Conservation (phyloP, 805 yeast species). For the Ogataea zsoltii region DNA sequence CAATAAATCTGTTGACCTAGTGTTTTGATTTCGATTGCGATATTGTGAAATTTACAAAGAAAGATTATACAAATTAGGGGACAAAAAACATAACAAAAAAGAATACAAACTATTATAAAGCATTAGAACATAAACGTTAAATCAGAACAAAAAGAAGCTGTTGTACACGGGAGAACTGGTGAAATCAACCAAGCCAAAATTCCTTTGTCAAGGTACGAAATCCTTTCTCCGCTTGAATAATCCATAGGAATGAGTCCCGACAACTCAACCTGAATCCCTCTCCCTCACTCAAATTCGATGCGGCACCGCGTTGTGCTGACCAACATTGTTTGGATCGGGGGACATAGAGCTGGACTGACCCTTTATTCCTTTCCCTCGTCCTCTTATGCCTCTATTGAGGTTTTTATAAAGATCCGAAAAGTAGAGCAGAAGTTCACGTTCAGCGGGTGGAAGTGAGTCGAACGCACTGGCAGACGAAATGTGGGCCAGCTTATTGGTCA, state of each 20-base stretch:
- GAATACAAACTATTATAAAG: neutral
- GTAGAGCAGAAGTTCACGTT: constrained; percentile 69
- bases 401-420: constrained; percentile 83
- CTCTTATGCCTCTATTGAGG: constrained; percentile 87
- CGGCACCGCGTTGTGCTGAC: neutral
- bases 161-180: too few species aligned
- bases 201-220: too few species aligned
- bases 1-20: neutral
- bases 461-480: constrained; percentile 50
- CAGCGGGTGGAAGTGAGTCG: constrained; percentile 53
- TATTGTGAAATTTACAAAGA: neutral
- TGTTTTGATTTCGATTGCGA: neutral
- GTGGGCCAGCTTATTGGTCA: constrained; percentile 69
- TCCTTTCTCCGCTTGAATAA: too few species aligned
- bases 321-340: neutral
- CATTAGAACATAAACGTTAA: neutral
- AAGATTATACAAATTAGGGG: constrained; percentile 2
- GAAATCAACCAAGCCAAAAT: too few species aligned
- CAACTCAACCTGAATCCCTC: neutral
- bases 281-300: neutral
- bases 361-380: constrained; percentile 64
- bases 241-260: neutral
- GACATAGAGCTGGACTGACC: constrained; percentile 3
- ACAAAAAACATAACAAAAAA: neutral
- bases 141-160: too few species aligned